Evolutionary conservation across 495 filamentous ascomycete species (phyloP).

Genomic region (Penicillium subrubescens): DNA sequence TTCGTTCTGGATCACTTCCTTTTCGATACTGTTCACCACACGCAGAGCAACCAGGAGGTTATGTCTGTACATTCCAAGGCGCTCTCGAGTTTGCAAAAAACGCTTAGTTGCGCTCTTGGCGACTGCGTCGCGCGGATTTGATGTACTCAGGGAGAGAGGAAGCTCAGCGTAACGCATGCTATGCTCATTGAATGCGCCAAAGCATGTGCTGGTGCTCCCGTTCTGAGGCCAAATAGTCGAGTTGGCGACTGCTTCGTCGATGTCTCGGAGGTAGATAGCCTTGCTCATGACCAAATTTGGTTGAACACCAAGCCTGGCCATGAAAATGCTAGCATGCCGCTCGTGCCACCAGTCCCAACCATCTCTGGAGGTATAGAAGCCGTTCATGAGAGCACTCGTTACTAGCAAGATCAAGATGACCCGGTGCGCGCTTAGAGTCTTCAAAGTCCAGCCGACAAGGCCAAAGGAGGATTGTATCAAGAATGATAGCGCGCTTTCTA

Average conservation of each 20-base stretch:
- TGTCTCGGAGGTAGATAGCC: constrained; percentile 78
- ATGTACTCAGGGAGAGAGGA: constrained; percentile 36
- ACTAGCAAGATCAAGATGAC: constrained; percentile 69
- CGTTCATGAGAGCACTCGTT: constrained; percentile 68
- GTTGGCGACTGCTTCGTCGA: constrained; percentile 67
- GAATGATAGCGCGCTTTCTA: constrained; percentile 69
- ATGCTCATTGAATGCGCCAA: constrained; percentile 48
- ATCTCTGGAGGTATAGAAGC: constrained; percentile 67
- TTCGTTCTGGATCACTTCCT: constrained; percentile 78
- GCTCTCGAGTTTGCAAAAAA: constrained; percentile 74
- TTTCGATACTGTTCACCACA: constrained; percentile 85
- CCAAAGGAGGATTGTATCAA: constrained; percentile 74
- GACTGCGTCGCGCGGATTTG: constrained; percentile 39
- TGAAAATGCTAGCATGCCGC: constrained; percentile 73
- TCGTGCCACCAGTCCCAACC: constrained; percentile 83
- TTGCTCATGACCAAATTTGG: constrained; percentile 81
- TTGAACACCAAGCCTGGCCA: constrained; percentile 75
- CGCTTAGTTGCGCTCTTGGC: constrained; percentile 64
- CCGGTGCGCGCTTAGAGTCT: constrained; percentile 71
- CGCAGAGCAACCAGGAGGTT: constrained; percentile 89
- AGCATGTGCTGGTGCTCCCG: constrained; percentile 46
- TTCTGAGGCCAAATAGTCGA: constrained; percentile 36
- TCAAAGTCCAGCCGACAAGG: constrained; percentile 62
- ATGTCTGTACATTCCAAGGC: constrained; percentile 83
- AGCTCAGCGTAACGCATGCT: constrained; percentile 34